phyloP scores from a whole-genome alignment of 2,329 filamentous ascomycete genomes.

The Pseudohalonectria lignicola region DNA sequence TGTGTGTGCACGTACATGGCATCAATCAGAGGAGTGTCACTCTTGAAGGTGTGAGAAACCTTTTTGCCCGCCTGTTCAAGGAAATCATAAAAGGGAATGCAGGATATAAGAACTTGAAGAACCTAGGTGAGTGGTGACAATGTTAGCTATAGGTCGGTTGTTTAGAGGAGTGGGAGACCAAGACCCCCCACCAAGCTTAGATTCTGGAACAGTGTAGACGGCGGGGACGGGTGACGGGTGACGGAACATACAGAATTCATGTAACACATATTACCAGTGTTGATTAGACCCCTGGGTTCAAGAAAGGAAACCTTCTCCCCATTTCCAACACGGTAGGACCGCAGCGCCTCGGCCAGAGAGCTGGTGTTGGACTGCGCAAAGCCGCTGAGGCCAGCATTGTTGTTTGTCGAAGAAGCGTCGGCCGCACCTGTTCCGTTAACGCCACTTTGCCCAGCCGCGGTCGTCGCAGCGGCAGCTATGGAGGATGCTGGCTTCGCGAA shows the following conservation, averaged over 20 bases:
- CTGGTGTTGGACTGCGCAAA: slow-evolving; percentile 35
- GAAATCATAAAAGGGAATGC: slow-evolving; percentile 89
- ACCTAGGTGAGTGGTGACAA: too few species aligned
- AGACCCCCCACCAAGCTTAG: too few species aligned
- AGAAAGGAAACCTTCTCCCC: slow-evolving; percentile 66
- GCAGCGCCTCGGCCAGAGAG: slow-evolving; percentile 68
- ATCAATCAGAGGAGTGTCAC: slow-evolving; percentile 85
- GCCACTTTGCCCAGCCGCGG: slow-evolving; percentile 10
- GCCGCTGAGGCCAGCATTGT: slow-evolving; percentile 14
- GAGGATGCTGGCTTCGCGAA: slow-evolving; percentile 17
- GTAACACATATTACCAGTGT: slow-evolving; percentile 98
- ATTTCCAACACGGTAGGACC: slow-evolving; percentile 56
- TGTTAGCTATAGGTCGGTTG: too few species aligned
- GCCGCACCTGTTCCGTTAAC: slow-evolving; percentile 13
- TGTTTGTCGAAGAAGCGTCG: slow-evolving; percentile 11
- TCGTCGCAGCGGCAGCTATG: slow-evolving; percentile 9
- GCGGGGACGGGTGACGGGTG: too few species aligned
- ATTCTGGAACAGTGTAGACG: too few species aligned
- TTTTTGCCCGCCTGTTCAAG: slow-evolving; percentile 76
- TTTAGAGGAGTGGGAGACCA: not conserved
- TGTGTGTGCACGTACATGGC: slow-evolving; percentile 75
- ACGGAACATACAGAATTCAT: slow-evolving; percentile 83
- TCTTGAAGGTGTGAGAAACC: slow-evolving; percentile 86
- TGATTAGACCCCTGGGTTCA: slow-evolving; percentile 86
- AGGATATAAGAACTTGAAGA: slow-evolving; percentile 90